A percentile compares a stretch with the other conserved stretches of the same genome.
These are phyloP conservation scores for Austroboletus niveus DNA, from an alignment of 1,284 basidiomycete species.

Conservation along the genomic window DNA sequence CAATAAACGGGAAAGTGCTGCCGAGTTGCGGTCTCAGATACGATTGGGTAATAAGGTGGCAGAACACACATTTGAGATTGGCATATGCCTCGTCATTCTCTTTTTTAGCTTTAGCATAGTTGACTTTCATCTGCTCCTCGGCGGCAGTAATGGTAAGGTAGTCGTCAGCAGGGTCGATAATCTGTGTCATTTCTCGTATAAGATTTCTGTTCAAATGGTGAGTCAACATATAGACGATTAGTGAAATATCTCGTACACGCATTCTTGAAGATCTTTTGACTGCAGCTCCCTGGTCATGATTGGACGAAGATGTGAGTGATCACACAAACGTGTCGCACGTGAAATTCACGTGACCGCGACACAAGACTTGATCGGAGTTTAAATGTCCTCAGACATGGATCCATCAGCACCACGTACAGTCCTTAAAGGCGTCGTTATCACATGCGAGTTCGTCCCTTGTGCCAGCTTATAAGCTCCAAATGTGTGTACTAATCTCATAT, in stretches of 20 bases:
- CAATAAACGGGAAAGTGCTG: conserved; percentile 62
- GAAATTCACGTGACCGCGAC: not conserved
- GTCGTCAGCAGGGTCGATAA: conserved; percentile 74
- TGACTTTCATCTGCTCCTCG: conserved; percentile 61
- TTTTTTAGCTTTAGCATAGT: conserved; percentile 54
- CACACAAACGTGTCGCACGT: conserved; percentile 23
- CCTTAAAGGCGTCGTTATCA: conserved; percentile 52
- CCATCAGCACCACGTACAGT: conserved; percentile 48
- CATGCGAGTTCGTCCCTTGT: conserved; percentile 72
- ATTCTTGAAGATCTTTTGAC: conserved; percentile 35
- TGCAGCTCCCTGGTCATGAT: conserved; percentile 30
- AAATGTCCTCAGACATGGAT: conserved; percentile 20
- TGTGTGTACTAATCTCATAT: conserved; percentile 12
- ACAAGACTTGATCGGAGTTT: not conserved
- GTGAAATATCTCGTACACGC: conserved; percentile 25
- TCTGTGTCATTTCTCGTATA: conserved; percentile 61
- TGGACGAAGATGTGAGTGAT: not conserved
- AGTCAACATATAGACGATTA: not conserved
- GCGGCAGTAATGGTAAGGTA: conserved; percentile 68
- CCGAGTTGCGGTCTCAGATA: not conserved
- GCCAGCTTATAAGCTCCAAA: conserved; percentile 2
- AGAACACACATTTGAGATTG: conserved; percentile 53
- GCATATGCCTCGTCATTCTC: conserved; percentile 63
- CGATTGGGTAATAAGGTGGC: not conserved
- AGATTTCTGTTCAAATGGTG: conserved; percentile 46